Base-by-base conservation (phyloP, 2,329 filamentous ascomycete genomes). In the Torrubiella hemipterigena region DNA sequence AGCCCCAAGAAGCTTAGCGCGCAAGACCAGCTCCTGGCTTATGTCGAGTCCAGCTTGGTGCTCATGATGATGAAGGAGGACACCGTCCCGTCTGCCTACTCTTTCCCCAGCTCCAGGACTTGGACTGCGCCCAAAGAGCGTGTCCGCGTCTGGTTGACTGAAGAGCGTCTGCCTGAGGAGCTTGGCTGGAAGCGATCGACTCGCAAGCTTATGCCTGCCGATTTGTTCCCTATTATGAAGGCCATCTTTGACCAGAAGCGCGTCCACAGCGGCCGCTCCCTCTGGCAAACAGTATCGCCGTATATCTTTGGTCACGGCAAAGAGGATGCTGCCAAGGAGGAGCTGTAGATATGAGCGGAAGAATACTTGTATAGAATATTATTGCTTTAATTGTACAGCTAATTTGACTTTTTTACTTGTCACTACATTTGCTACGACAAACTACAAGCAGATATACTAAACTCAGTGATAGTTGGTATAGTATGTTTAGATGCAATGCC, bases 51-150 rank as follows among this genome's bases (percentile, higher is more conserved):
- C 17, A 24, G 27, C 10, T 34, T 40, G 5, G 20, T 38, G 9
- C 27, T 40, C 7, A 16, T 38, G 27, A 29, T 38, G 32, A 40
- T 40, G 38, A 38, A 23, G 7, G 36, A 38, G 13, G 29, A 34
- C 1, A 29, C 32, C 3, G 27, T 38, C 13, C 38, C 36, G 2
- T 32, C 38, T 12, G 38, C 21, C 8, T 35, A 31, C 25, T 34
- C 19, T 17, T 29, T 38, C 11, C 36, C 38, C 6, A 11, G 19
- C 2, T 13, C 23, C 4, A 26, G 26, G n/a, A 23, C 24, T 6
- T 36, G 28, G 33, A 32, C 5, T 5, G 33, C 29, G 1, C 36
- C 31, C 1, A 40, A 40, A 25, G 24, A 40, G 3, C 21, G 29
- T 5, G 36, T 40, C 9, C 20, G 30, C 9, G 32, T 29, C 2